Evolutionary conservation across 2,329 filamentous ascomycete species (phyloP).

Genomic region (Graphilbum fragrans): DNA sequence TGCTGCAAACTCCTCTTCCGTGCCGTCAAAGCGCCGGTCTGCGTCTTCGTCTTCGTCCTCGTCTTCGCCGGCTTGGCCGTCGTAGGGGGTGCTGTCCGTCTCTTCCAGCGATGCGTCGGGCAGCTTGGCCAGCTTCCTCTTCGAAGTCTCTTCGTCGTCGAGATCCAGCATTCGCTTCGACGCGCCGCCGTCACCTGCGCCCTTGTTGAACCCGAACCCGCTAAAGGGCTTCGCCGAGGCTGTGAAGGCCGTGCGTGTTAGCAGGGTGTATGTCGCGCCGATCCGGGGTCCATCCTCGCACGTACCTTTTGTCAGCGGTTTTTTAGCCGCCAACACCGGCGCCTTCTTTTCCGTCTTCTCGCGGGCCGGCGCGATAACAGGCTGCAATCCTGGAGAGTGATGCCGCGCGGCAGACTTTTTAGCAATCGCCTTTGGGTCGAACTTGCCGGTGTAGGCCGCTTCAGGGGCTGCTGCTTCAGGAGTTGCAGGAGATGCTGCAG

Average conservation of each 20-base stretch:
- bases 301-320: slow-evolving; percentile 4
- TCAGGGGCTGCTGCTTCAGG: slow-evolving; percentile 36
- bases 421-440: slow-evolving; percentile 74
- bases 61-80: slow-evolving; percentile 39
- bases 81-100: slow-evolving; percentile 46
- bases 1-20: slow-evolving; percentile 78
- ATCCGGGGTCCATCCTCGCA: not conserved
- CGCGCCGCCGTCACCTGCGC: slow-evolving; percentile 53
- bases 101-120: slow-evolving; percentile 62
- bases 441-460: slow-evolving; percentile 61
- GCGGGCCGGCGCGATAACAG: slow-evolving; percentile 26
- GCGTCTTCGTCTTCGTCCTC: slow-evolving; percentile 60
- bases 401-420: slow-evolving; percentile 60
- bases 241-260: not conserved
- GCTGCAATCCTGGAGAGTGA: slow-evolving; percentile 40
- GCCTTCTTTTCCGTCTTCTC: slow-evolving; percentile 14
- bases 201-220: slow-evolving; percentile 59
- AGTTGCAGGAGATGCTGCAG: slow-evolving; percentile 37
- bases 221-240: slow-evolving; percentile 48
- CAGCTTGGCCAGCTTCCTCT: slow-evolving; percentile 83
- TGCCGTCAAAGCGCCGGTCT: slow-evolving; percentile 64
- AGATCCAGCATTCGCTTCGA: slow-evolving; percentile 68
- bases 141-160: slow-evolving; percentile 76
- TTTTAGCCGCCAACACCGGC: not conserved
- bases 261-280: slow-evolving; percentile 12